These are phyloP conservation scores for Tricholoma flavovirens DNA, from an alignment of 768 basidiomycete species.

Conservation along the genomic window DNA sequence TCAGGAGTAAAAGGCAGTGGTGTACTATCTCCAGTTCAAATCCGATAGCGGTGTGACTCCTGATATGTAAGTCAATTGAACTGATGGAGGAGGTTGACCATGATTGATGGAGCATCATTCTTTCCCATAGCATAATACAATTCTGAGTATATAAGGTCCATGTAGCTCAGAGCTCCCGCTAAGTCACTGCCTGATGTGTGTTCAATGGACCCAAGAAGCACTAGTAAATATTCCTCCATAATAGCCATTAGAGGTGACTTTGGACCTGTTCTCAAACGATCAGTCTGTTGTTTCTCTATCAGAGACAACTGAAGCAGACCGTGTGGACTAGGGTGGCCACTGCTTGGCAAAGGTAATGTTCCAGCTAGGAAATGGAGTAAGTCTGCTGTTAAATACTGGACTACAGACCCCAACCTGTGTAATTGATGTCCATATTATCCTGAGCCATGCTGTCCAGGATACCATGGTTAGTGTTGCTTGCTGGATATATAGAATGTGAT, in stretches of 20 bases:
- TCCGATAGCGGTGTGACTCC: background rate
- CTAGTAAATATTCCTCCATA: background rate
- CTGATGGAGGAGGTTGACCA: background rate
- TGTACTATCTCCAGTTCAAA: background rate
- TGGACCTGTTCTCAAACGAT: too few species aligned
- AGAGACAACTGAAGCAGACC: too few species aligned
- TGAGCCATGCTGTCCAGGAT: background rate
- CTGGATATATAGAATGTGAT: background rate
- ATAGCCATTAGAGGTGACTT: background rate
- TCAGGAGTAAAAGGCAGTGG: background rate
- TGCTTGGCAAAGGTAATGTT: too few species aligned
- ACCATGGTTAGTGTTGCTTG: background rate
- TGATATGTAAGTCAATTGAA: background rate
- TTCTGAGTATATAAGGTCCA: background rate
- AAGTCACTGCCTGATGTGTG: background rate
- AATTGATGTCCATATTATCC: background rate
- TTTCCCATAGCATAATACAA: background rate
- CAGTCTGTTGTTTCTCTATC: too few species aligned
- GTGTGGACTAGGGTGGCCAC: too few species aligned
- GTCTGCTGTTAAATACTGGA: too few species aligned
- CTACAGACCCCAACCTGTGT: background rate
- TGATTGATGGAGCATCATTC: background rate
- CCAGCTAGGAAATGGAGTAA: too few species aligned
- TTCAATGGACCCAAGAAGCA: background rate
- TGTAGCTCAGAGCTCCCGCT: background rate